Evolutionary conservation across 2,329 filamentous ascomycete genomes (phyloP).

Genomic region (Exophiala phaeomuriformis): DNA sequence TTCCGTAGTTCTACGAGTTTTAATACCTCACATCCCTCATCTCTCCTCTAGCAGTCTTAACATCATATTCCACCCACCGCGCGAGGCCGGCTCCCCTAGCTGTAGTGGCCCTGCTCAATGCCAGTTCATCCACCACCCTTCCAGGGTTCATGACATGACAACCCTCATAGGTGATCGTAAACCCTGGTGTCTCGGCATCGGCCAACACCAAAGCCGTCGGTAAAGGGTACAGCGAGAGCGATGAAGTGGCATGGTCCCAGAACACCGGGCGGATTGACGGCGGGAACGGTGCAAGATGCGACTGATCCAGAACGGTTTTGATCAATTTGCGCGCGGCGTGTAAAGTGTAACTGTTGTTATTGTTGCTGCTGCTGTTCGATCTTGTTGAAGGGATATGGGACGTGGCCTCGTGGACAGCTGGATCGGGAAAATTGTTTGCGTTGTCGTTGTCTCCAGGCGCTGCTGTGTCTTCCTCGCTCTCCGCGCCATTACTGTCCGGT

Average conservation of each 20-base stretch:
- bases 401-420: slow-evolving; percentile 23
- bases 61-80: slow-evolving; percentile 82
- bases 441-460: slow-evolving; percentile 30
- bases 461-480: slow-evolving; percentile 24
- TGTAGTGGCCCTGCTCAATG: slow-evolving; percentile 41
- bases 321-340: slow-evolving; percentile 66
- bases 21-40: slow-evolving; percentile 58
- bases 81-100: slow-evolving; percentile 45
- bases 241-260: slow-evolving; percentile 69
- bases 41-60: slow-evolving; percentile 53
- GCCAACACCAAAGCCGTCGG: slow-evolving; percentile 77
- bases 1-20: too few species aligned
- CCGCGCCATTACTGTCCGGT: slow-evolving; percentile 8
- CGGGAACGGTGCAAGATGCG: slow-evolving; percentile 79
- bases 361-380: slow-evolving; percentile 20
- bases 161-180: slow-evolving; percentile 85
- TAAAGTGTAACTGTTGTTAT: slow-evolving; percentile 19
- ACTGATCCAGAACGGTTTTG: slow-evolving; percentile 87
- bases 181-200: slow-evolving; percentile 73
- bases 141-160: slow-evolving; percentile 95
- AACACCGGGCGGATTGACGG: slow-evolving; percentile 71
- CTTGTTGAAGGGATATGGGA: slow-evolving; percentile 20
- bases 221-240: slow-evolving; percentile 77
- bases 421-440: slow-evolving; percentile 8
- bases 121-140: slow-evolving; percentile 48